phyloP scores from a whole-genome alignment of 75 land plant genomes.

The Chamaecyparis obtusa region DNA sequence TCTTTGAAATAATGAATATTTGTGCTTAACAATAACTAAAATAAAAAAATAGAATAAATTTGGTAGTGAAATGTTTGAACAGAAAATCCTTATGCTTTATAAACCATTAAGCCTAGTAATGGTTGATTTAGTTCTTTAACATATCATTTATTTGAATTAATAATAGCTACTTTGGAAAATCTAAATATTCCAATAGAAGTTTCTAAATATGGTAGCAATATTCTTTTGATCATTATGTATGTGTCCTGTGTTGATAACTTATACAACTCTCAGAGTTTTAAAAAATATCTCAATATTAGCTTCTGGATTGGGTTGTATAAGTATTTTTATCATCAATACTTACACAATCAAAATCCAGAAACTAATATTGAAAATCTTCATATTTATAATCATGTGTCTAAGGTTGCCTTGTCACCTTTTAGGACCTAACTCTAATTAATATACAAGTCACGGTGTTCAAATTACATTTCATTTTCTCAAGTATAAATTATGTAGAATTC shows the following conservation, averaged over 20 bases:
- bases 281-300: too few relatives aligned
- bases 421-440: too few relatives aligned
- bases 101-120: not conserved
- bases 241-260: not conserved
- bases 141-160: not conserved
- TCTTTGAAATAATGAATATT: not conserved
- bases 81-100: not conserved
- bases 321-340: too few relatives aligned
- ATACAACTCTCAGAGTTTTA: too few relatives aligned
- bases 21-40: too few relatives aligned
- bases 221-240: not conserved
- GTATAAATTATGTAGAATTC: not conserved
- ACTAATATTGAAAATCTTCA: too few relatives aligned
- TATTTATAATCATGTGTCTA: not conserved
- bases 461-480: not conserved
- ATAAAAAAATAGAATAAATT: not conserved
- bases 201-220: not conserved
- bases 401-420: too few relatives aligned
- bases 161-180: not conserved
- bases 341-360: too few relatives aligned
- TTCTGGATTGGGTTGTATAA: too few relatives aligned
- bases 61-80: not conserved
- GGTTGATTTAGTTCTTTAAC: too few relatives aligned
- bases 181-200: not conserved
- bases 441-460: not conserved